Percentiles rank a stretch among this genome's conserved stretches.
Conservation (phyloP, 768 basidiomycete genomes). For the Inosperma sp. region DNA sequence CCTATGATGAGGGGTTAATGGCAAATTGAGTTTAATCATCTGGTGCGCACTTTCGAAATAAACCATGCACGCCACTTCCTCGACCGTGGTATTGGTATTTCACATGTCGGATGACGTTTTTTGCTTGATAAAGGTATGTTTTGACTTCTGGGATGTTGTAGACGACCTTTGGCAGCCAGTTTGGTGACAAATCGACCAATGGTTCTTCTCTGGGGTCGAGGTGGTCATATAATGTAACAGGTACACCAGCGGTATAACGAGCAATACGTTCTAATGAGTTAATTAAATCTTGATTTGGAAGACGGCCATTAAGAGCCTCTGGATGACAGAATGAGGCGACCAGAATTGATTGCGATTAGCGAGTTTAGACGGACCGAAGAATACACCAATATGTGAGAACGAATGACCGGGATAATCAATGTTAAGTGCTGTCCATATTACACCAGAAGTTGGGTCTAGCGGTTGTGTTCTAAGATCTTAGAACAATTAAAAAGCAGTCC, state of each 20-base stretch:
- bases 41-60: constrained; percentile 70
- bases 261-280: constrained; percentile 77
- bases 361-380: constrained; percentile 61
- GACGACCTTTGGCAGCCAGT: constrained; percentile 45
- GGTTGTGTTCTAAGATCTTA: constrained; percentile 64
- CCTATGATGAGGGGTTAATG: constrained; percentile 35
- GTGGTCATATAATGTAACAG: constrained; percentile 79
- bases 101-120: constrained; percentile 66
- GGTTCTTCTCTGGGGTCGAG: constrained; percentile 45
- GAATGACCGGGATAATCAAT: constrained; percentile 97
- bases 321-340: constrained; percentile 9
- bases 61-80: constrained; percentile 84
- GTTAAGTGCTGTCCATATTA: constrained; percentile 93
- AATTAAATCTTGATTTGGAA: constrained; percentile 93
- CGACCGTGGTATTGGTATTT: constrained; percentile 72
- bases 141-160: constrained; percentile 41
- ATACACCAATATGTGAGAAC: constrained; percentile 92
- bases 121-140: constrained; percentile 54
- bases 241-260: constrained; percentile 67
- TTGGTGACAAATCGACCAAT: constrained; percentile 15
- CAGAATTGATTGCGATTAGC: not conserved
- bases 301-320: constrained; percentile 94
- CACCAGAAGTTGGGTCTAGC: constrained; percentile 67
- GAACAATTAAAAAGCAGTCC: not conserved
- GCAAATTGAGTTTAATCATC: not conserved